These are phyloP conservation scores for Hypomontagnella submonticulosa DNA, from an alignment of 495 filamentous ascomycete genomes.

Conservation along the genomic window DNA sequence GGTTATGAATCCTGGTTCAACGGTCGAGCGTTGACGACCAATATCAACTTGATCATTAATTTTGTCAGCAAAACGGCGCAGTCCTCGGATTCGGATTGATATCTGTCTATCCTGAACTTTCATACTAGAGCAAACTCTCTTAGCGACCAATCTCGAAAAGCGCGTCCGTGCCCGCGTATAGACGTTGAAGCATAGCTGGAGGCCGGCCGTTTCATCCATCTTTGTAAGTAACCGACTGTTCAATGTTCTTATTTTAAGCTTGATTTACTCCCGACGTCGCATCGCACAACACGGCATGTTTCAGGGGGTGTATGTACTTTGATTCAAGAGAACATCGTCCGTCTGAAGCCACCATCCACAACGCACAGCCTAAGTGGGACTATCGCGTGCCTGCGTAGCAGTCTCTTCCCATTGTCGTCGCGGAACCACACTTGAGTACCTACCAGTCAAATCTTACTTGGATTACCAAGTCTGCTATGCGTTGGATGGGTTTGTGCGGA, in stretches of 20 bases:
- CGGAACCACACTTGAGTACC: conserved; percentile 5
- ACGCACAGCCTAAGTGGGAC: conserved; percentile 18
- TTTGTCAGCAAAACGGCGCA: neutral
- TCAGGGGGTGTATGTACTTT: conserved; percentile 31
- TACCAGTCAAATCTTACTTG: too few species aligned
- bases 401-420: conserved; percentile 11
- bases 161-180: conserved; percentile 3
- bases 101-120: neutral
- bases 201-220: conserved; percentile 18
- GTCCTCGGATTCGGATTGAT: neutral
- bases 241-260: conserved; percentile 44
- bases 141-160: conserved; percentile 2
- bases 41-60: conserved; percentile 8
- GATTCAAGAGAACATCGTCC: conserved; percentile 28
- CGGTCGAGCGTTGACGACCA: neutral
- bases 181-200: neutral
- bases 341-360: conserved; percentile 12
- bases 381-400: conserved; percentile 38
- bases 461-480: too few species aligned
- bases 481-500: too few species aligned
- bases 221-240: conserved; percentile 39
- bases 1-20: conserved; percentile 9
- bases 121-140: neutral
- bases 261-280: conserved; percentile 45
- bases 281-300: conserved; percentile 41